A percentile compares a stretch with the other conserved stretches of the same genome.
phyloP scores from a whole-genome alignment of 1,139 yeast species.

The Zygosaccharomyces pseudobailii region DNA sequence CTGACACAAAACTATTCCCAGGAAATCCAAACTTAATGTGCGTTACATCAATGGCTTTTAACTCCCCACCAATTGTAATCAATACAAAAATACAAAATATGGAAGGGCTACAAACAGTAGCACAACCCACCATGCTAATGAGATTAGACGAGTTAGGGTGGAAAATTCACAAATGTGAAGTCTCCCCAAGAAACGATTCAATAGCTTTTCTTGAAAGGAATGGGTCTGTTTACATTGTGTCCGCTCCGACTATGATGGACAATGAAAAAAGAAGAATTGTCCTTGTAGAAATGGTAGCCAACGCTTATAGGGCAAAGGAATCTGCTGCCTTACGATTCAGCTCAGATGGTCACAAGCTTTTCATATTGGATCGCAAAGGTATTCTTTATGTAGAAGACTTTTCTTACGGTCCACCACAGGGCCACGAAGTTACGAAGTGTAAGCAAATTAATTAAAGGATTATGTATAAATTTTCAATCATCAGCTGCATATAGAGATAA shows the following conservation, averaged over 20 bases:
- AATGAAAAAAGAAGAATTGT: constrained; percentile 57
- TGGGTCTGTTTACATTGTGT: constrained; percentile 68
- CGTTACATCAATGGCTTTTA: constrained; percentile 55
- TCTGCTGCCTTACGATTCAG: constrained; percentile 75
- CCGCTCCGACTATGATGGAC: constrained; percentile 54
- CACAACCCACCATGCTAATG: constrained; percentile 52
- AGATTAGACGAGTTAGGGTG: constrained; percentile 80
- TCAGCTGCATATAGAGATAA: neutral
- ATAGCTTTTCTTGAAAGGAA: constrained; percentile 73
- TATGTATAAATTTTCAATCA: neutral
- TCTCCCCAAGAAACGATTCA: constrained; percentile 85
- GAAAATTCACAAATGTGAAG: constrained; percentile 62
- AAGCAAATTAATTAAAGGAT: constrained; percentile 43
- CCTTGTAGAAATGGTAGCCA: constrained; percentile 70
- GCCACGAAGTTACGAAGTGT: constrained; percentile 74
- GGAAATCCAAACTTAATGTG: constrained; percentile 50
- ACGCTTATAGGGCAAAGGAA: constrained; percentile 62
- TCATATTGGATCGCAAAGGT: constrained; percentile 77
- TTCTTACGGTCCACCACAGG: constrained; percentile 77
- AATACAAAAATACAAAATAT: constrained; percentile 48
- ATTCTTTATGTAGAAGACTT: constrained; percentile 74
- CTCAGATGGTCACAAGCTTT: constrained; percentile 74
- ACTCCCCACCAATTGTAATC: constrained; percentile 56
- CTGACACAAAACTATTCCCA: constrained; percentile 72
- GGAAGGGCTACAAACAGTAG: constrained; percentile 40